phyloP scores from a whole-genome alignment of 2,329 filamentous ascomycete species.

The Diaporthe velutina region DNA sequence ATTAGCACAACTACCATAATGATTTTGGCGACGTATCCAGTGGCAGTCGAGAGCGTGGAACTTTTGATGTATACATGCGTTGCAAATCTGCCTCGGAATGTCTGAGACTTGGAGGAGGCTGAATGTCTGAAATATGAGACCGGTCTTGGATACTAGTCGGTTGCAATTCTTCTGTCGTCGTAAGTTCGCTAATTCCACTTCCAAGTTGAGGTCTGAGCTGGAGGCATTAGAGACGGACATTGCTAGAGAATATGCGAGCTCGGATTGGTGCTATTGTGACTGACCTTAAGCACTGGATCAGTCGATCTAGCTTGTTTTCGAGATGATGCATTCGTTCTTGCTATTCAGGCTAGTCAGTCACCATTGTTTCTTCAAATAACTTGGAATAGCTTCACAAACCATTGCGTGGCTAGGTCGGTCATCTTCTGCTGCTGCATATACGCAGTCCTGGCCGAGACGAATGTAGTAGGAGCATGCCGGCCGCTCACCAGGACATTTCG shows the following conservation, averaged over 20 bases:
- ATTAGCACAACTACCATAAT: neutral
- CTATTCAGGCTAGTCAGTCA: neutral
- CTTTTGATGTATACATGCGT: neutral
- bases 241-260: too few species aligned
- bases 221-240: neutral
- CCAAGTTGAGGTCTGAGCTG: neutral
- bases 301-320: constrained; percentile 7
- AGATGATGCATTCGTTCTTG: constrained; percentile 15
- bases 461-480: constrained; percentile 14
- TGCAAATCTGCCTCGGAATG: neutral
- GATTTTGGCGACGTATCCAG: rapidly evolving
- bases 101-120: neutral
- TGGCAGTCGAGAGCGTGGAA: too few species aligned
- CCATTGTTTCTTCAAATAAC: too few species aligned
- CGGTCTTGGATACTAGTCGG: neutral
- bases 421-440: constrained; percentile 2
- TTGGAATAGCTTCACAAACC: neutral
- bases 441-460: constrained; percentile 5
- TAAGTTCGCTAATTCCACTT: neutral
- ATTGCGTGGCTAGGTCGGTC: constrained; percentile 7
- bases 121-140: neutral
- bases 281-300: constrained; percentile 1
- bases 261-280: neutral
- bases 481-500: constrained; percentile 4
- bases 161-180: neutral